Evolutionary conservation across 768 basidiomycete genomes (phyloP).

Genomic region (Phylloporus arenicola): DNA sequence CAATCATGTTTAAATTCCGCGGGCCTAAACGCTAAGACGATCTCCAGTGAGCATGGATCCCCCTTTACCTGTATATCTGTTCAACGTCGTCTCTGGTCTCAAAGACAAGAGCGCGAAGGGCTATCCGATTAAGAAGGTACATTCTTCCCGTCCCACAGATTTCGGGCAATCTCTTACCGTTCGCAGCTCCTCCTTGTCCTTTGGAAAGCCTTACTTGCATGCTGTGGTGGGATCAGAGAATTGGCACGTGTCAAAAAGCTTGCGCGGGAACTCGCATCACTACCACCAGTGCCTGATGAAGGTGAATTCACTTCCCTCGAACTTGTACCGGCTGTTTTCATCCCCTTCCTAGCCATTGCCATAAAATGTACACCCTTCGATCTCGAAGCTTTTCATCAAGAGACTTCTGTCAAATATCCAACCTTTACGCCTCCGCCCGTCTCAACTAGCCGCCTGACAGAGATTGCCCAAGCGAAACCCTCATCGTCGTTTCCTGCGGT

Average conservation of each 20-base stretch:
- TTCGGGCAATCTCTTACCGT: slow-evolving; percentile 3
- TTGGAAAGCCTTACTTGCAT: slow-evolving; percentile 91
- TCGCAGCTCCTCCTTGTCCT: slow-evolving; percentile 80
- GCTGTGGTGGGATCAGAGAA: slow-evolving; percentile 90
- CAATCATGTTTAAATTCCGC: not conserved
- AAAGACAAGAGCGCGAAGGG: slow-evolving; percentile 92
- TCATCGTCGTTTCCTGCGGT: slow-evolving; percentile 38
- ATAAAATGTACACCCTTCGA: slow-evolving; percentile 92
- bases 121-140: slow-evolving; percentile 95
- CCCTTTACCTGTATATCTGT: slow-evolving; percentile 87
- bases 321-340: slow-evolving; percentile 4
- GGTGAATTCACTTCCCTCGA: slow-evolving; percentile 27
- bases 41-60: slow-evolving; percentile 87
- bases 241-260: slow-evolving; percentile 76
- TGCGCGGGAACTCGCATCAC: slow-evolving; percentile 77
- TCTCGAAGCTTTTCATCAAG: slow-evolving; percentile 82
- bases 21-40: slow-evolving; percentile 4
- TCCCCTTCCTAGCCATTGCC: slow-evolving; percentile 40
- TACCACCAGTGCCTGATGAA: slow-evolving; percentile 51
- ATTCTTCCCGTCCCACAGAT: slow-evolving; percentile 6
- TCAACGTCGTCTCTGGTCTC: slow-evolving; percentile 83
- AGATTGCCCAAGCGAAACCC: slow-evolving; percentile 26
- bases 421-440: slow-evolving; percentile 71
- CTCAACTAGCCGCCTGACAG: slow-evolving; percentile 31
- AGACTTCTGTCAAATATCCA: slow-evolving; percentile 93